These are phyloP conservation scores for Lathyrus tuberosus DNA, from an alignment of 306 rosid species.

Conservation along the genomic window DNA sequence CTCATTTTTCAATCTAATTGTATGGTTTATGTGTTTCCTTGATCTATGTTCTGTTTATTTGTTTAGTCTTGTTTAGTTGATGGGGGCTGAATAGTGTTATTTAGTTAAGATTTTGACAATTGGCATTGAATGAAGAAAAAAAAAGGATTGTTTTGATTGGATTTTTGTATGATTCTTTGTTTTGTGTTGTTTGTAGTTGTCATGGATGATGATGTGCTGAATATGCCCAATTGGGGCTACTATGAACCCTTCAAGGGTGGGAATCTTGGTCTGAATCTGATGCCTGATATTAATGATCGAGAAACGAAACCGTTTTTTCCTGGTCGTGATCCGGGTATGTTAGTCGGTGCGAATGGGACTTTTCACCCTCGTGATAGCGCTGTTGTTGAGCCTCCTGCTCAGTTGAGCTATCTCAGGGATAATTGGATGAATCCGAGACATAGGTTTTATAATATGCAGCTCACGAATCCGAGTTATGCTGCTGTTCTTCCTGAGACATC, in stretches of 20 bases:
- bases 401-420: slow-evolving; percentile 71
- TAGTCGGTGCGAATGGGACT: slow-evolving; percentile 60
- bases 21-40: slow-evolving; percentile 2
- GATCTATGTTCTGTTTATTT: background rate
- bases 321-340: slow-evolving; percentile 69
- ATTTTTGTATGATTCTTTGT: slow-evolving; percentile 35
- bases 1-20: slow-evolving; percentile 30
- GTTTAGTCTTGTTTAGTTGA: background rate
- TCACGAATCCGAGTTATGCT: slow-evolving; percentile 64
- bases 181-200: slow-evolving; percentile 54
- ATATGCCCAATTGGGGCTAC: slow-evolving; percentile 96
- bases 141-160: slow-evolving; percentile 21
- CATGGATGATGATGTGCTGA: slow-evolving; percentile 93
- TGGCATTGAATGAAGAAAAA: slow-evolving; percentile 36
- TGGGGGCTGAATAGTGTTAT: background rate
- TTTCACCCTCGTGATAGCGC: slow-evolving; percentile 68
- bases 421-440: slow-evolving; percentile 77
- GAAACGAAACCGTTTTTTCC: slow-evolving; percentile 70
- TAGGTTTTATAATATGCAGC: slow-evolving; percentile 69
- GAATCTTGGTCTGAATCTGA: slow-evolving; percentile 91
- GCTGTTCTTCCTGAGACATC: slow-evolving; percentile 71
- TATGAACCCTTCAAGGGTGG: slow-evolving; percentile 88
- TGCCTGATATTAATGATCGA: slow-evolving; percentile 80
- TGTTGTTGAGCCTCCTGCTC: slow-evolving; percentile 51
- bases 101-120: slow-evolving; percentile 27